These are phyloP conservation scores for Oropetium thomaeum DNA, from an alignment of 176 grass and related monocot genomes.

Conservation along the genomic window DNA sequence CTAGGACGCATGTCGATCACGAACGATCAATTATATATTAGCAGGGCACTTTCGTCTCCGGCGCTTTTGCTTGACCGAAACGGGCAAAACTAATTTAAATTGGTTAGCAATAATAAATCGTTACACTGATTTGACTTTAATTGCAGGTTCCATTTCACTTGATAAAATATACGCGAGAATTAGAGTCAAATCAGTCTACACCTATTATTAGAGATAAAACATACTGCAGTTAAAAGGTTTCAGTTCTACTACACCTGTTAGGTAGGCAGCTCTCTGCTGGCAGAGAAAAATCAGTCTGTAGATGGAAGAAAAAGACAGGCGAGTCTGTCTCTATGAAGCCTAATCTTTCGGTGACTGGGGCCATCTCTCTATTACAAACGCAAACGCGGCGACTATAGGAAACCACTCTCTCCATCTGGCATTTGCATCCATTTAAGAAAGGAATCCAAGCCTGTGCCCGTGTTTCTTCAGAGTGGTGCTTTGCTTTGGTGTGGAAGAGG, in stretches of 20 bases:
- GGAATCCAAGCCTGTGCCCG: background rate
- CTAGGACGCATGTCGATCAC: background rate
- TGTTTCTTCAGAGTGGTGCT: background rate
- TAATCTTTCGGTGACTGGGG: conserved; percentile 27
- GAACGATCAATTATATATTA: background rate
- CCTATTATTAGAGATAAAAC: no score
- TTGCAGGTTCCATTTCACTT: no score
- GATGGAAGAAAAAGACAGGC: background rate
- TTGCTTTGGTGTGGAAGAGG: background rate
- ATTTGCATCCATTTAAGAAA: conserved; percentile 22
- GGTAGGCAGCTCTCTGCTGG: background rate
- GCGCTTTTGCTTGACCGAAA: background rate
- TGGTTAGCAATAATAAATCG: no score
- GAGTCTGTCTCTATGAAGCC: conserved; percentile 8
- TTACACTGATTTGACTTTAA: background rate
- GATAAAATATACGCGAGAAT: no score
- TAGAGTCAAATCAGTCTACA: no score
- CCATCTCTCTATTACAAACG: conserved; percentile 13
- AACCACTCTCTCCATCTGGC: background rate
- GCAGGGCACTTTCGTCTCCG: background rate
- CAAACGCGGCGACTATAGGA: conserved; percentile 1
- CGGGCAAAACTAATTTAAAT: background rate
- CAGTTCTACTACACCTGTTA: background rate
- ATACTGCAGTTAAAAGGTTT: background rate
- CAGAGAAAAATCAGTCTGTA: background rate